phyloP scores from a whole-genome alignment of 83 land plant species.

The Thuja plicata region DNA sequence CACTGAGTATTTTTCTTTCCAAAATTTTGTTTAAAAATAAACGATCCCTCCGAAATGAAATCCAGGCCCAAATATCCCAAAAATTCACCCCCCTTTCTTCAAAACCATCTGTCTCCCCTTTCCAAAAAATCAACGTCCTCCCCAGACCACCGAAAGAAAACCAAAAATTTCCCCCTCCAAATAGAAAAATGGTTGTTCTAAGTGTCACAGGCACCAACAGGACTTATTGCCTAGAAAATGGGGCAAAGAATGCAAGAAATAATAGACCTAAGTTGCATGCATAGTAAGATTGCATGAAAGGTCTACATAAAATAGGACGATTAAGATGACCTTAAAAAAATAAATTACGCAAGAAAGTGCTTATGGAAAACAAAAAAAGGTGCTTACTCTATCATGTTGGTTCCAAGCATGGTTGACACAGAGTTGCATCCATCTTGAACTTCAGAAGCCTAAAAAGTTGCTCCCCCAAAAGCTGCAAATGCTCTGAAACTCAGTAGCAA shows the following conservation, averaged over 20 bases:
- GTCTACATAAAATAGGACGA: not conserved
- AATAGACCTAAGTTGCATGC: not conserved
- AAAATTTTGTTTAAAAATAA: no score
- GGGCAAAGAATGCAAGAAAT: not conserved
- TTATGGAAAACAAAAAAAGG: not conserved
- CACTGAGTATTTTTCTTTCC: no score
- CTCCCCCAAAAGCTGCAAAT: slow-evolving; percentile 11
- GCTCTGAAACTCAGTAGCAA: no score
- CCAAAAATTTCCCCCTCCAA: no score
- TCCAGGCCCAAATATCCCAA: no score
- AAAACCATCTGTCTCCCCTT: no score
- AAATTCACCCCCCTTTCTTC: no score
- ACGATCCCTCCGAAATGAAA: no score
- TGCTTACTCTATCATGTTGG: slow-evolving; percentile 11
- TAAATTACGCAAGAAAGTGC: not conserved
- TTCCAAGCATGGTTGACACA: slow-evolving; percentile 1
- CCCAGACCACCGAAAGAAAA: no score
- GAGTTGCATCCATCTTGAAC: slow-evolving; percentile 15
- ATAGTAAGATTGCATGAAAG: not conserved
- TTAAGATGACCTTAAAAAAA: not conserved
- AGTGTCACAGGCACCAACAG: not conserved
- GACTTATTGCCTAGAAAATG: not conserved
- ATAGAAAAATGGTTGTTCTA: no score
- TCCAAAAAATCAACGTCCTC: no score
- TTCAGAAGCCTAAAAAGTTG: slow-evolving; percentile 6